Conservation (phyloP, 2,329 filamentous ascomycete genomes). For the Cladosporium sp. region DNA sequence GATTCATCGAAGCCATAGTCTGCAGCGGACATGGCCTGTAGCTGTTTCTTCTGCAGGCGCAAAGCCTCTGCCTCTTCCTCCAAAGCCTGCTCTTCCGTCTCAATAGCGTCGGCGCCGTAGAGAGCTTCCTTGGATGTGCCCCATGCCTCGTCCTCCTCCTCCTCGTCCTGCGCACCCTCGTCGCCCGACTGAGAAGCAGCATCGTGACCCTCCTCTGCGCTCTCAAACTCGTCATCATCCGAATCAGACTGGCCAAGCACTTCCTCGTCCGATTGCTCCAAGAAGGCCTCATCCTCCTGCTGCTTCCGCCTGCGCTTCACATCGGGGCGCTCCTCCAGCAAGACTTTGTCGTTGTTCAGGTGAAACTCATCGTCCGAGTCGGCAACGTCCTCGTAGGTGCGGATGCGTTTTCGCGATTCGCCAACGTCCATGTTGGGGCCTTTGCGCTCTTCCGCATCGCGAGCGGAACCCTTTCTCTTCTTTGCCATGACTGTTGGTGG, state of each 20-base stretch:
- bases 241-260: slow-evolving; percentile 46
- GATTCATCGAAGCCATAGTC: slow-evolving; percentile 92
- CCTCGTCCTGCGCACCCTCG: slow-evolving; percentile 35
- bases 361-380: slow-evolving; percentile 95
- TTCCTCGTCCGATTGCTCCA: slow-evolving; percentile 64
- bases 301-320: slow-evolving; percentile 73
- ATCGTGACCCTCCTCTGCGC: slow-evolving; percentile 31
- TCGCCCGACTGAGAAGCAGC: slow-evolving; percentile 30
- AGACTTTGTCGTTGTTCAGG: slow-evolving; percentile 78
- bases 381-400: slow-evolving; percentile 78
- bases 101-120: slow-evolving; percentile 80
- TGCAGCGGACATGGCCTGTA: slow-evolving; percentile 82
- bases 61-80: slow-evolving; percentile 92
- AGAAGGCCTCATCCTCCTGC: slow-evolving; percentile 65
- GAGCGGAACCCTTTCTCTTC: slow-evolving; percentile 21
- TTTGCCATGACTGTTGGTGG: slow-evolving; percentile 24
- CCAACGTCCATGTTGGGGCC: slow-evolving; percentile 28
- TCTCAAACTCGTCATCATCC: slow-evolving; percentile 38
- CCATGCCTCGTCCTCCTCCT: slow-evolving; percentile 70
- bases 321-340: slow-evolving; percentile 77
- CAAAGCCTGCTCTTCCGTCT: slow-evolving; percentile 71
- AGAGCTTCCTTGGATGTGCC: slow-evolving; percentile 86
- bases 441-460: slow-evolving; percentile 17
- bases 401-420: slow-evolving; percentile 55
- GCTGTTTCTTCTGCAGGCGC: slow-evolving; percentile 84